Evolutionary conservation across 805 yeast genomes (phyloP).

Genomic region (Naumovozyma baii): DNA sequence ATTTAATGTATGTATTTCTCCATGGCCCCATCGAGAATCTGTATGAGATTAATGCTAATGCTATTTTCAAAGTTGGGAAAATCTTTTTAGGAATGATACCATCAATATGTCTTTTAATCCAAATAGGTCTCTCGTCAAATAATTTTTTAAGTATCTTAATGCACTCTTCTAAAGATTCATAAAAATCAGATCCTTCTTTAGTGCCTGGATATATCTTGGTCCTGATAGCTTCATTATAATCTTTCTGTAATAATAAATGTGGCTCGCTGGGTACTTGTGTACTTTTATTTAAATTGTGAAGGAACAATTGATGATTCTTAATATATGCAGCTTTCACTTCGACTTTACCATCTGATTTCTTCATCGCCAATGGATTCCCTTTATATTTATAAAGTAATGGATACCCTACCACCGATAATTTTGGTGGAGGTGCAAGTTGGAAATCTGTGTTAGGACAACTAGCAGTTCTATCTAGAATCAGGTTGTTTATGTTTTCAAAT

Average conservation of each 20-base stretch:
- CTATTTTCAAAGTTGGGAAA: slow-evolving; percentile 47
- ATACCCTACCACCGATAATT: slow-evolving; percentile 63
- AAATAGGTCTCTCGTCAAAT: slow-evolving; percentile 68
- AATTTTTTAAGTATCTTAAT: slow-evolving; percentile 30
- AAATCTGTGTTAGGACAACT: slow-evolving; percentile 20
- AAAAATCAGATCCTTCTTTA: slow-evolving; percentile 27
- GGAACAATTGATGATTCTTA: slow-evolving; percentile 35
- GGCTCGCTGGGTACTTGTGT: slow-evolving; percentile 40
- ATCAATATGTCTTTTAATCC: slow-evolving; percentile 70
- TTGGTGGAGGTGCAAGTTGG: slow-evolving; percentile 72
- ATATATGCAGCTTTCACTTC: slow-evolving; percentile 36
- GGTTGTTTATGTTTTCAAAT: slow-evolving; percentile 27
- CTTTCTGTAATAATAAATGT: slow-evolving; percentile 39
- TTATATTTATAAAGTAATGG: slow-evolving; percentile 74
- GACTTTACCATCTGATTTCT: slow-evolving; percentile 45
- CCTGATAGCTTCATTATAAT: slow-evolving; percentile 32
- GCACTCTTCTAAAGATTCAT: slow-evolving; percentile 23
- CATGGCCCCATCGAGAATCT: slow-evolving; percentile 87
- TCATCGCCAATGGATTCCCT: slow-evolving; percentile 52
- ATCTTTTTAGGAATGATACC: slow-evolving; percentile 40
- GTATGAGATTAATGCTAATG: slow-evolving; percentile 77
- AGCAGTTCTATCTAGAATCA: slow-evolving; percentile 17
- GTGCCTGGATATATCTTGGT: slow-evolving; percentile 29
- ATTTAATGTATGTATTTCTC: slow-evolving; percentile 74
- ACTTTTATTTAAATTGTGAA: slow-evolving; percentile 39